Conservation (phyloP, 768 basidiomycete species). For the Hysterangium stoloniferum region DNA sequence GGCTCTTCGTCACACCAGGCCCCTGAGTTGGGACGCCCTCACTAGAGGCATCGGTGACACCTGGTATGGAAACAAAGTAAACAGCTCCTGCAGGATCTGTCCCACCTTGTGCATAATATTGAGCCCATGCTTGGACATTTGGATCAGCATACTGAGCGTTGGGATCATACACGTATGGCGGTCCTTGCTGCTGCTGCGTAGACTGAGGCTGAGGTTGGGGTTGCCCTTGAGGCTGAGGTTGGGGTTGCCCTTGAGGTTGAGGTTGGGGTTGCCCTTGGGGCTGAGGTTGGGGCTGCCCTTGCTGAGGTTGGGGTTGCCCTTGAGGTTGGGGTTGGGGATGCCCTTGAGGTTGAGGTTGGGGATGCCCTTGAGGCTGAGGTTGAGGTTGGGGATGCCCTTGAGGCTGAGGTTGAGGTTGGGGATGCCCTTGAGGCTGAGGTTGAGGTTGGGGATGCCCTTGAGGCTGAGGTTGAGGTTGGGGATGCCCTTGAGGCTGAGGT, state of each 20-base stretch:
- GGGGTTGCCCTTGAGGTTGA: slow-evolving; percentile 17
- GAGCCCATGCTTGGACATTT: slow-evolving; percentile 81
- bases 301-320: slow-evolving; percentile 9
- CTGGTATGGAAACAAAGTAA: slow-evolving; percentile 75
- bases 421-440: slow-evolving; percentile 7
- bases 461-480: slow-evolving; percentile 15
- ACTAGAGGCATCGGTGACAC: slow-evolving; percentile 42
- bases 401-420: slow-evolving; percentile 13
- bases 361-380: slow-evolving; percentile 28
- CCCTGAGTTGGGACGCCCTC: neutral
- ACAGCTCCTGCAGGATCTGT: slow-evolving; percentile 65
- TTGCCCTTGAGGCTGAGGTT: slow-evolving; percentile 16
- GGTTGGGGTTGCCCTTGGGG: slow-evolving; percentile 3
- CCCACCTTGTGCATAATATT: slow-evolving; percentile 78
- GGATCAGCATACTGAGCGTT: slow-evolving; percentile 62
- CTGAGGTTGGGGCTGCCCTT: slow-evolving; percentile 9
- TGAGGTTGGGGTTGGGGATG: slow-evolving; percentile 24
- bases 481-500: slow-evolving; percentile 16
- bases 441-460: slow-evolving; percentile 24
- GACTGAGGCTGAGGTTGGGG: slow-evolving; percentile 36
- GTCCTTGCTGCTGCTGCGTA: slow-evolving; percentile 23
- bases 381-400: slow-evolving; percentile 23
- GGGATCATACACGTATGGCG: slow-evolving; percentile 55
- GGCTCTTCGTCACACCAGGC: neutral
- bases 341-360: slow-evolving; percentile 21